A percentile compares a stretch with the other conserved stretches of the same genome.
Conservation (phyloP, 2,329 filamentous ascomycete species). For the Phyllosticta citribraziliensis region DNA sequence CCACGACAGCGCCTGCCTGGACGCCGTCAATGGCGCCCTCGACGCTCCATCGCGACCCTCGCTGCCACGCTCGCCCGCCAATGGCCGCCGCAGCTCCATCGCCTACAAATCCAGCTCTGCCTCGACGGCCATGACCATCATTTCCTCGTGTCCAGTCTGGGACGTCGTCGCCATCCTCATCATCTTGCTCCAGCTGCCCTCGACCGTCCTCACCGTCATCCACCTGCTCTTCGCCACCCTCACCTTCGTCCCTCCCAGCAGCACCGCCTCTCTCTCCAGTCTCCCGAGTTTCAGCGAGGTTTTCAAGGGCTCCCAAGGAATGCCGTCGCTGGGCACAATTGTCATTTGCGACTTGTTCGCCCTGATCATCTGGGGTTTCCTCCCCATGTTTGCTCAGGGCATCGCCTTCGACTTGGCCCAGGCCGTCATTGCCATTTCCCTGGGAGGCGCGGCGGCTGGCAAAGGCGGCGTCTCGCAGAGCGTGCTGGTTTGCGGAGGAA, state of each 20-base stretch:
- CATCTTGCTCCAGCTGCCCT: conserved; percentile 84
- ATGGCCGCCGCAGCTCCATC: conserved; percentile 30
- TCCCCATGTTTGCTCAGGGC: conserved; percentile 80
- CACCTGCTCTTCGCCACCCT: conserved; percentile 88
- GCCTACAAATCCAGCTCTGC: conserved; percentile 54
- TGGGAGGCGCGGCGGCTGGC: conserved; percentile 69
- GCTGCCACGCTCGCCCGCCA: conserved; percentile 38
- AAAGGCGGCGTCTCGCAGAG: conserved; percentile 61
- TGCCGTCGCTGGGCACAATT: conserved; percentile 76
- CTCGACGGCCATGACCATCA: conserved; percentile 72
- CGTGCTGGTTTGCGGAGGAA: conserved; percentile 59
- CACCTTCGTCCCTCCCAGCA: conserved; percentile 75
- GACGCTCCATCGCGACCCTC: conserved; percentile 26
- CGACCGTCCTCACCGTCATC: conserved; percentile 76
- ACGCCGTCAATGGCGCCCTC: conserved; percentile 21
- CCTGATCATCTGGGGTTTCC: conserved; percentile 74
- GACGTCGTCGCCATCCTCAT: conserved; percentile 96
- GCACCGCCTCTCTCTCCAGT: conserved; percentile 64
- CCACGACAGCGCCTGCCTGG: conserved; percentile 29
- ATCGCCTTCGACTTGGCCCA: conserved; percentile 85
- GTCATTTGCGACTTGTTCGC: conserved; percentile 75
- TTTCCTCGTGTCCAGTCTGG: conserved; percentile 80
- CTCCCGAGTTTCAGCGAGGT: conserved; percentile 79
- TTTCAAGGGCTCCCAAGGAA: conserved; percentile 77
- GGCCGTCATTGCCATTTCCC: conserved; percentile 81